Percentiles rank a stretch among this genome's conserved stretches.
These are phyloP conservation scores for Calonectria pauciramosa DNA, from an alignment of 2,329 filamentous ascomycete genomes.

Conservation along the genomic window DNA sequence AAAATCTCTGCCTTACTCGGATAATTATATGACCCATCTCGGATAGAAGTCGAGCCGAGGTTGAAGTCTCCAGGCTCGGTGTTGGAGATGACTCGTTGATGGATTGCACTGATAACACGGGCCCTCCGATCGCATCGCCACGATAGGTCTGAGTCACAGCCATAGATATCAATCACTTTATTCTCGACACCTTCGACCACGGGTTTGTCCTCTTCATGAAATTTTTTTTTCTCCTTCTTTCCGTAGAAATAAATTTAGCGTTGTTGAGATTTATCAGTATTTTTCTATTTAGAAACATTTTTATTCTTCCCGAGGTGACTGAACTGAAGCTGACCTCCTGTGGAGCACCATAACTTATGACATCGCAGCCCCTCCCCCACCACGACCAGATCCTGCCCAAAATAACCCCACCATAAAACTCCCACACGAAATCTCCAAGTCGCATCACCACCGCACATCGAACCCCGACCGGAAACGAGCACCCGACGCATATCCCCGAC, in stretches of 20 bases:
- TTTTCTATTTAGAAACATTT: not conserved
- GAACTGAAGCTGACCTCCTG: slow-evolving; percentile 15
- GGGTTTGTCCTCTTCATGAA: too few species aligned
- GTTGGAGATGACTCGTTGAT: not conserved
- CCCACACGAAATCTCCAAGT: slow-evolving; percentile 23
- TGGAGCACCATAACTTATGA: slow-evolving; percentile 19
- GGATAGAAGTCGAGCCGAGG: not conserved
- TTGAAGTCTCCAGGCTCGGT: not conserved
- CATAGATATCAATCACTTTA: not conserved
- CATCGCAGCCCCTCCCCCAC: slow-evolving; percentile 42
- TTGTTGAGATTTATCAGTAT: not conserved
- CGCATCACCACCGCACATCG: slow-evolving; percentile 11
- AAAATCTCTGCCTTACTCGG: not conserved
- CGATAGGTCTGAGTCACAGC: slow-evolving; percentile 2
- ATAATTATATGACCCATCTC: not conserved
- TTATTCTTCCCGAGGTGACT: slow-evolving; percentile 15
- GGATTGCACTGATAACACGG: slow-evolving; percentile 3
- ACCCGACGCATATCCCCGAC: slow-evolving; percentile 9
- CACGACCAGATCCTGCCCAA: slow-evolving; percentile 36
- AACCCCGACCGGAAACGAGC: slow-evolving; percentile 1
- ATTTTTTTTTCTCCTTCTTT: not conserved
- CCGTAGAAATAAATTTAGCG: not conserved
- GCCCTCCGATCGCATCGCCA: not conserved
- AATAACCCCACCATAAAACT: slow-evolving; percentile 46
- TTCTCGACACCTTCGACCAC: not conserved